phyloP scores from a whole-genome alignment of 192 early-diverging fungal genomes.

The Chytriomyces sp. region DNA sequence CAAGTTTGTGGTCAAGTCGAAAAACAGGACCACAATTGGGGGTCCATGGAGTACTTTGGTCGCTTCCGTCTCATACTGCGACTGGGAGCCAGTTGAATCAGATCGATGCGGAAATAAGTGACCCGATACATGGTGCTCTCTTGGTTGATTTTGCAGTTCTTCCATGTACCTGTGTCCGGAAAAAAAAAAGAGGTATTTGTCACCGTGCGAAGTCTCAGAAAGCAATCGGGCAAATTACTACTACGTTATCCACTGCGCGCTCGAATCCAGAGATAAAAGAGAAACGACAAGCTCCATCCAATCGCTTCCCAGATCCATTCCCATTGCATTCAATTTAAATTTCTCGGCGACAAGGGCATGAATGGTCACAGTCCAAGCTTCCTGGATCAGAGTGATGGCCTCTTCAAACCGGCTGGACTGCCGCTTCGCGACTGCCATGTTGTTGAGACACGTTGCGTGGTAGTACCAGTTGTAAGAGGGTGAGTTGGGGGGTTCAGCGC shows the following conservation, averaged over 20 bases:
- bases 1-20: slow-evolving; percentile 57
- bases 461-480: slow-evolving; percentile 21
- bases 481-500: not conserved
- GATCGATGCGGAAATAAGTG: no score
- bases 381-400: not conserved
- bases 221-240: not conserved
- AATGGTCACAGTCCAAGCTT: slow-evolving; percentile 11
- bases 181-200: not conserved
- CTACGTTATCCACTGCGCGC: not conserved
- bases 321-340: not conserved
- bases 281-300: slow-evolving; percentile 22
- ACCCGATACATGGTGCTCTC: no score
- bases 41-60: slow-evolving; percentile 49
- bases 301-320: not conserved
- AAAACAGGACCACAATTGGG: slow-evolving; percentile 58
- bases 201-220: no score
- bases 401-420: slow-evolving; percentile 2
- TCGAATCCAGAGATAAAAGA: not conserved
- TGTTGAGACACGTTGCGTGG: slow-evolving; percentile 24
- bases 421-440: slow-evolving; percentile 25
- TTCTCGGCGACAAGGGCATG: slow-evolving; percentile 20
- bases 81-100: no score
- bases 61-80: not conserved
- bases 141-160: not conserved
- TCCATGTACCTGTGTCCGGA: not conserved